These are phyloP conservation scores for Penicillium fimorum DNA, from an alignment of 495 filamentous ascomycete genomes.

Conservation along the genomic window DNA sequence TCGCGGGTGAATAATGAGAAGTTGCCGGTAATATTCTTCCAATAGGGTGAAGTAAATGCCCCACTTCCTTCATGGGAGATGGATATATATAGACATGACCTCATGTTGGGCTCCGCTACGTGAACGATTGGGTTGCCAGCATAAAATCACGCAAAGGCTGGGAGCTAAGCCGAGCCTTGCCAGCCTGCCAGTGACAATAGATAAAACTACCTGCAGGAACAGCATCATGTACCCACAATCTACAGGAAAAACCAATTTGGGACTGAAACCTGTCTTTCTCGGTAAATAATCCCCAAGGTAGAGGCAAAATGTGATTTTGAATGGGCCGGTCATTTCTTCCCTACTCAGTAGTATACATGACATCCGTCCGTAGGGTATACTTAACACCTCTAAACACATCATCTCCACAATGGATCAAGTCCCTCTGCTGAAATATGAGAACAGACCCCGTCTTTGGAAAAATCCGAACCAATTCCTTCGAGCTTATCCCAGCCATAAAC, in stretches of 20 bases:
- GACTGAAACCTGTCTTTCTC: not conserved
- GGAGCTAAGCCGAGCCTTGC: not conserved
- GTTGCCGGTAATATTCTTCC: too few species aligned
- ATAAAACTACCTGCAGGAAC: not conserved
- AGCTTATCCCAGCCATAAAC: constrained; percentile 50
- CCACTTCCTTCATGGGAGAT: not conserved
- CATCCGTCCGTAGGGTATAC: constrained; percentile 73
- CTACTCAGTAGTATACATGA: constrained; percentile 56
- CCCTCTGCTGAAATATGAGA: constrained; percentile 73
- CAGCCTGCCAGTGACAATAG: not conserved
- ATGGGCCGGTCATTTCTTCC: not conserved
- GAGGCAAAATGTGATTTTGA: not conserved
- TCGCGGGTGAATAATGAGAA: too few species aligned
- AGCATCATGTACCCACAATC: not conserved
- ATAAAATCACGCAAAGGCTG: not conserved
- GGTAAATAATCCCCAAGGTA: not conserved
- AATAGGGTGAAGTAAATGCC: too few species aligned
- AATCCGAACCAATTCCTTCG: constrained; percentile 54
- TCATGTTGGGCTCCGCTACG: not conserved
- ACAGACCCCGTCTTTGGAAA: constrained; percentile 69
- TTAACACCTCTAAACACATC: constrained; percentile 71
- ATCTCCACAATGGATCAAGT: constrained; percentile 70
- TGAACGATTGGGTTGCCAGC: not conserved
- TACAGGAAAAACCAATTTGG: not conserved
- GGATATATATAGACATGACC: not conserved